Evolutionary conservation across 2,329 filamentous ascomycete species (phyloP), one percentile per base, ranked within the genome.

Genomic region (Cryphonectria naterciae): DNA sequence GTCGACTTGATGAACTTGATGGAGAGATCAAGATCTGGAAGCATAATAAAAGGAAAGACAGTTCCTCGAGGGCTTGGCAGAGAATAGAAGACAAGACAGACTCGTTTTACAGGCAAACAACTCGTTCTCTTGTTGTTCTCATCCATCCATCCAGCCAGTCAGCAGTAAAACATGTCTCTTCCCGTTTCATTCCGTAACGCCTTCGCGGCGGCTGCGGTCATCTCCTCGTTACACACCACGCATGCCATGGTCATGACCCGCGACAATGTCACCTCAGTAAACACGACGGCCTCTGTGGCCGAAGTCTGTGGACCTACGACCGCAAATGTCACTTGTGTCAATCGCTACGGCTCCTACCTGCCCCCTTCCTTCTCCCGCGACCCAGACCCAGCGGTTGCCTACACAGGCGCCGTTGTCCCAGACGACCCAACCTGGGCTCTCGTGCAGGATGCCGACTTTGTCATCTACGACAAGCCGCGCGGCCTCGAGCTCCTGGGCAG

Each of bases 361-460:
- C 56, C 56, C 11, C 56, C 56, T 0, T 35, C 56, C 56, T 60
- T 60, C 32, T 60, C 56, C 13, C 56, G 56, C 25, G 56, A 60
- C 56, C 56, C 56, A 60, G 56, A 60, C 56, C 56, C 56, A 22
- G 25, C 56, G 32, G 56, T 60, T 17, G 56, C 56, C 25, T 60
- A 60, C 56, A 60, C 56, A 22, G 56, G 56, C 10, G 32, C 56
- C 25, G 1, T 60, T 13, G 56, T 60, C 19, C 56, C 56, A 10
- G 56, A 60, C 32, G 56, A 60, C 56, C 56, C 56, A 35, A 60
- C 56, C 56, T 60, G 56, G 56, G 56, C 56, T 5, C 56, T 60
- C 4, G 56, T 60, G 25, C 56, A 60, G 32, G 56, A 60, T 2
- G 56, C 56, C 56, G 56, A 60, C 56, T 60, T 60, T 35, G 56